These are phyloP conservation scores for Ammopiptanthus mongolicus DNA, from an alignment of 306 rosid genomes.

Conservation along the genomic window DNA sequence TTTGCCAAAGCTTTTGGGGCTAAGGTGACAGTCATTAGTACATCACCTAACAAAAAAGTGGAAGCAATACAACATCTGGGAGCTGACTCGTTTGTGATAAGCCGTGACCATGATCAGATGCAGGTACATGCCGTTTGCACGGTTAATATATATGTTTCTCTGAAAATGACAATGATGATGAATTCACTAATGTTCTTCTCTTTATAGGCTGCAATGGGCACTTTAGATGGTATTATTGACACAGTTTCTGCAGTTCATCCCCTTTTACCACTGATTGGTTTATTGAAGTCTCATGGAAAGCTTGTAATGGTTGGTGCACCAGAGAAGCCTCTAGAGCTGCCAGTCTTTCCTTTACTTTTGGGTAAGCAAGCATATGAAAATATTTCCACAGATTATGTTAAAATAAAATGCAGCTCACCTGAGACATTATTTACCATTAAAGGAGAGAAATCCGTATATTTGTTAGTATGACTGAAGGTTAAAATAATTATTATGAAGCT, in stretches of 20 bases:
- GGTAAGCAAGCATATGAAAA: slow-evolving; percentile 21
- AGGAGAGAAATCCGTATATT: background rate
- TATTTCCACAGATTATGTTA: background rate
- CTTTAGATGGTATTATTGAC: slow-evolving; percentile 56
- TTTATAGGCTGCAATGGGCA: slow-evolving; percentile 32
- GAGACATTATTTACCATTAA: no score
- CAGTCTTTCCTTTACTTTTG: slow-evolving; percentile 17
- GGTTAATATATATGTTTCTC: background rate
- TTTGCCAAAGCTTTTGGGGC: slow-evolving; percentile 57
- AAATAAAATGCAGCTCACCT: background rate
- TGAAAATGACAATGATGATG: background rate
- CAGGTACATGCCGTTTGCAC: slow-evolving; percentile 6
- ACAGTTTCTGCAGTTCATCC: slow-evolving; percentile 43
- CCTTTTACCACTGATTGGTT: slow-evolving; percentile 28
- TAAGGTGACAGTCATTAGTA: slow-evolving; percentile 51
- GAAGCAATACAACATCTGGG: slow-evolving; percentile 42
- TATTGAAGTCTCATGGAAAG: slow-evolving; percentile 47
- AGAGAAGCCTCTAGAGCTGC: slow-evolving; percentile 41
- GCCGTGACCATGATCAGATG: slow-evolving; percentile 40
- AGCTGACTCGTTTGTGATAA: slow-evolving; percentile 51
- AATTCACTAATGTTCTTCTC: background rate
- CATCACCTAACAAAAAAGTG: slow-evolving; percentile 46
- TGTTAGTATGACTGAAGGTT: background rate
- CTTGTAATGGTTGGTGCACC: slow-evolving; percentile 48
- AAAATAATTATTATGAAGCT: background rate